phyloP scores from a whole-genome alignment of 768 basidiomycete species.

The Suillus lakei region DNA sequence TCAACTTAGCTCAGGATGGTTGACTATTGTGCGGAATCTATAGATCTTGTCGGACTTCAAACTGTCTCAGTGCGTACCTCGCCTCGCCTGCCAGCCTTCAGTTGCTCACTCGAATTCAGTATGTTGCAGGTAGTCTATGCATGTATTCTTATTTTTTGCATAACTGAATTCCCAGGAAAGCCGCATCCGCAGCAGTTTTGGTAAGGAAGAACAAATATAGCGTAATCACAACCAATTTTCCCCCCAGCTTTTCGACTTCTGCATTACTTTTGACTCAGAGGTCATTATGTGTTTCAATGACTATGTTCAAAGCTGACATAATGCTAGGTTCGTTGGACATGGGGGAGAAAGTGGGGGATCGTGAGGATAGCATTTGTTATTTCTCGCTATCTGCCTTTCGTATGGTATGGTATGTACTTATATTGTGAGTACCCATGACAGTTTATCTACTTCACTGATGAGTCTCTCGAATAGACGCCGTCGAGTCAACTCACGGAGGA shows the following conservation, averaged over 20 bases:
- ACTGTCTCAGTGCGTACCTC: neutral
- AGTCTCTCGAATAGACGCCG: neutral
- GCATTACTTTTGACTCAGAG: constrained; percentile 1
- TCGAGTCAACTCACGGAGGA: neutral
- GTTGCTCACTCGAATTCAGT: neutral
- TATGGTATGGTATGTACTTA: constrained; percentile 17
- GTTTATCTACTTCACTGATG: neutral
- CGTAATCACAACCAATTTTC: neutral
- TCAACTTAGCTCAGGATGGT: too few species aligned
- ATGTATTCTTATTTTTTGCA: neutral
- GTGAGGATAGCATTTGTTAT: constrained; percentile 21
- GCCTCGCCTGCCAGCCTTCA: neutral
- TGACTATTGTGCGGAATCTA: too few species aligned
- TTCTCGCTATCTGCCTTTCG: constrained; percentile 27
- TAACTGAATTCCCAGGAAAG: neutral
- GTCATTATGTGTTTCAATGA: neutral
- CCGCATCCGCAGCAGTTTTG: neutral
- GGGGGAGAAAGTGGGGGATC: too few species aligned
- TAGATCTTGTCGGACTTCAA: neutral
- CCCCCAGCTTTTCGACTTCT: neutral
- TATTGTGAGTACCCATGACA: neutral
- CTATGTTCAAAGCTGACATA: neutral
- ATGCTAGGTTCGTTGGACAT: constrained; percentile 21
- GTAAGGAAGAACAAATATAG: neutral
- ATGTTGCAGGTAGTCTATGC: neutral